These are phyloP conservation scores for Hydnomerulius pinastri DNA, from an alignment of 768 basidiomycete genomes.

Conservation along the genomic window DNA sequence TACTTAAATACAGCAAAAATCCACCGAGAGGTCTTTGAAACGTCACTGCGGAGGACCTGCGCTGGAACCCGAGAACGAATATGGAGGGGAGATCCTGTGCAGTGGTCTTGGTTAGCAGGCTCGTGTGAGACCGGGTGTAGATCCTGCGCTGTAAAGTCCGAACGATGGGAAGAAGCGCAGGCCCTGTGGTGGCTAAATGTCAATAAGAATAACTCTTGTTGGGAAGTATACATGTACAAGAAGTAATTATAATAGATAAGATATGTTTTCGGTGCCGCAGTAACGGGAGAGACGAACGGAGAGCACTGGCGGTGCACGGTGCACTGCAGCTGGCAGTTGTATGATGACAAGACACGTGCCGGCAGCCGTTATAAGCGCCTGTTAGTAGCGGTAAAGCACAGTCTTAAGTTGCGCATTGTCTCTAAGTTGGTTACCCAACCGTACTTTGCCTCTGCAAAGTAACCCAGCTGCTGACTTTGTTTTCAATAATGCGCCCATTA, in stretches of 20 bases:
- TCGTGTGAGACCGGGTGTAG: too few species aligned
- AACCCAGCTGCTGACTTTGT: neutral
- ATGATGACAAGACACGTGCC: constrained; percentile 2
- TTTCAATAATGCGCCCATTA: constrained; percentile 54
- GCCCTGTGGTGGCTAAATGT: too few species aligned
- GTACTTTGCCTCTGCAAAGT: neutral
- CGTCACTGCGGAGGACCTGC: constrained; percentile 26
- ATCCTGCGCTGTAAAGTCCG: too few species aligned
- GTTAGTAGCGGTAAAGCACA: too few species aligned
- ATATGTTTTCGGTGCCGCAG: neutral
- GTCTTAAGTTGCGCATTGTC: too few species aligned
- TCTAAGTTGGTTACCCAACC: too few species aligned
- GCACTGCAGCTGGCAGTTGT: too few species aligned
- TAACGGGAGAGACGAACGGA: neutral
- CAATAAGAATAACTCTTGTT: too few species aligned
- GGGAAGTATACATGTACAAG: neutral
- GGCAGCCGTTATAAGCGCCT: neutral
- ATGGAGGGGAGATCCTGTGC: constrained; percentile 4
- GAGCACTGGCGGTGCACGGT: neutral
- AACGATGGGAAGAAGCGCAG: too few species aligned
- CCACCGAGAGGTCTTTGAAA: constrained; percentile 28
- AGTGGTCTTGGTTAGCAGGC: neutral
- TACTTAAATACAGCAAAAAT: too few species aligned
- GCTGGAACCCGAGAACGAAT: constrained; percentile 1
- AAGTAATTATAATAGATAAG: neutral